Percentiles rank a stretch among this genome's conserved stretches.
These are phyloP conservation scores for Ceratorhiza oryzae-sativae DNA, from an alignment of 1,284 basidiomycete genomes.

Conservation along the genomic window DNA sequence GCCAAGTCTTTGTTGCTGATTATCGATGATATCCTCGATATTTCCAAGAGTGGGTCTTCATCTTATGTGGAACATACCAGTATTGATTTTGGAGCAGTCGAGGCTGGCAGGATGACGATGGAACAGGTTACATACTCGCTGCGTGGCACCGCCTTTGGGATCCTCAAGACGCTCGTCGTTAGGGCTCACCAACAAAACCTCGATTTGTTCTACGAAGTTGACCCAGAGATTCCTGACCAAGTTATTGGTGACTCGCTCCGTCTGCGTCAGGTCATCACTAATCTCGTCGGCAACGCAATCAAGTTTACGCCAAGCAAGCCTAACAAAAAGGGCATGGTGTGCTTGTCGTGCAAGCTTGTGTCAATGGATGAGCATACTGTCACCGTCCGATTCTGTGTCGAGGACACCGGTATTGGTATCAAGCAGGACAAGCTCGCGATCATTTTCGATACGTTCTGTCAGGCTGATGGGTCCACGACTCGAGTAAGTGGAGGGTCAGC, in stretches of 20 bases:
- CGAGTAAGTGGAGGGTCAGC: conserved; percentile 59
- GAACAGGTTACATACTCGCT: conserved; percentile 99
- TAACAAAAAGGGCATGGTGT: conserved; percentile 86
- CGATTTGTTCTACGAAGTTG: conserved; percentile 96
- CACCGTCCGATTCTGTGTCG: conserved; percentile 96
- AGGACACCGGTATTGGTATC: conserved; percentile 98
- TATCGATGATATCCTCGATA: conserved; percentile 98
- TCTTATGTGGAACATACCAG: not conserved
- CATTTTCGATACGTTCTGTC: conserved; percentile 99
- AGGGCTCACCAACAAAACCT: conserved; percentile 98
- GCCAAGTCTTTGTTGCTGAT: conserved; percentile 94
- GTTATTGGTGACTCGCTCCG: conserved; percentile 96
- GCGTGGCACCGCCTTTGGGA: conserved; percentile 95
- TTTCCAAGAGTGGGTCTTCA: conserved; percentile 85
- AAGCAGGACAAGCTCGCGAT: conserved; percentile 98
- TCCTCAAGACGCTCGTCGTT: conserved; percentile 97
- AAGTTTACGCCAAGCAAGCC: conserved; percentile 90
- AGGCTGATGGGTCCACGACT: conserved; percentile 95
- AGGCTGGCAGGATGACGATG: conserved; percentile 99
- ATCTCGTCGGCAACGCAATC: conserved; percentile 93
- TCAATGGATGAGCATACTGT: conserved; percentile 78
- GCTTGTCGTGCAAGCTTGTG: conserved; percentile 83
- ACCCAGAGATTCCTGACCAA: conserved; percentile 95
- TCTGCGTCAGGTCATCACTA: conserved; percentile 92
- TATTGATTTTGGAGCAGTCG: conserved; percentile 62